These are phyloP conservation scores for Gynochthodes officinalis DNA, from an alignment of 257 asterid genomes.

Conservation along the genomic window DNA sequence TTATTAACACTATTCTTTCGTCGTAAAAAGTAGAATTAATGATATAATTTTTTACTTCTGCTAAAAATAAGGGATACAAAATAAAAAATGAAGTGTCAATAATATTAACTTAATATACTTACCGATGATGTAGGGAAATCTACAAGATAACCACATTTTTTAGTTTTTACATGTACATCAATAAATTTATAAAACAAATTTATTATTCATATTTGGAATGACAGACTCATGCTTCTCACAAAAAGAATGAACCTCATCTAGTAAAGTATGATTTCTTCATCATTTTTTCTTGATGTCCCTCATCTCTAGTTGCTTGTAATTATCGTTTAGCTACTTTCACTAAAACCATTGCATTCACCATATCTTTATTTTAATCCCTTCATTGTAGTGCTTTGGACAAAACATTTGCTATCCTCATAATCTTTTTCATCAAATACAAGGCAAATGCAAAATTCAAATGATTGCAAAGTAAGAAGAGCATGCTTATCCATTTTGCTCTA, in stretches of 20 bases:
- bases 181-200: too few relatives aligned
- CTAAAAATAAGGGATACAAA: too few relatives aligned
- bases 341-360: slow-evolving; percentile 5
- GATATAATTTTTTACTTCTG: too few relatives aligned
- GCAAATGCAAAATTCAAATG: slow-evolving; percentile 1
- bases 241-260: neutral
- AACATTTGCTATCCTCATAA: neutral
- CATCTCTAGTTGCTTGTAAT: neutral
- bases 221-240: slow-evolving; percentile 3
- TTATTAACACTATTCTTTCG: too few relatives aligned
- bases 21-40: too few relatives aligned
- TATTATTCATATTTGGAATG: neutral
- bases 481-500: neutral
- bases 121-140: too few relatives aligned
- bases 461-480: slow-evolving; percentile 1
- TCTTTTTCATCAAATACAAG: slow-evolving; percentile 8
- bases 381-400: slow-evolving; percentile 8
- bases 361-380: slow-evolving; percentile 8
- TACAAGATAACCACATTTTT: too few relatives aligned
- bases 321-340: slow-evolving; percentile 1
- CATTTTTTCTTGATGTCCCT: too few relatives aligned
- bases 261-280: too few relatives aligned
- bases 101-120: too few relatives aligned
- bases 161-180: too few relatives aligned
- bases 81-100: too few relatives aligned